Base-by-base conservation (phyloP, 1,284 basidiomycete genomes). In the Violaceomyces palustris region DNA sequence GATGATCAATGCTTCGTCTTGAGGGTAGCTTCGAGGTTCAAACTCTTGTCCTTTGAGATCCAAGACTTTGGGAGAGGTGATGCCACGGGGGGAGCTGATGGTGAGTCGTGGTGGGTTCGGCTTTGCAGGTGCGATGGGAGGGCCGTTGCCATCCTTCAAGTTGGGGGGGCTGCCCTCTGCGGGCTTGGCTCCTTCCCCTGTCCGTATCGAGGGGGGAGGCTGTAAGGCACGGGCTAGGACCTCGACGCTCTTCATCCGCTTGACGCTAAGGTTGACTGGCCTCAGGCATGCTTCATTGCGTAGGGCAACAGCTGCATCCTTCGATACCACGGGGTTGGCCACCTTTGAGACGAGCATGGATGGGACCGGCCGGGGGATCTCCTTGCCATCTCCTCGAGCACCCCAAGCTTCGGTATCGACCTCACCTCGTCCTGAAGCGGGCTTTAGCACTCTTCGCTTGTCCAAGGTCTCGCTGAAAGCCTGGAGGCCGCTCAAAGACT, bases 161-260 rank as follows among this genome's bases (percentile, higher is more conserved):
- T 35, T 32, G 3, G 32, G 38, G 1, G 50, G 53, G 17, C 53
- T 57, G 39, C 50, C 51, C 12, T 42, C 38, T n/a, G 12, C 45
- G 39, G 2, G 38, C 15, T 28, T 35, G 25, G 10, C 35, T 35
- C 25, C 50, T 41, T 19, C 46, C 25, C 15, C 35, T 33, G 19
- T 44, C 15, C 11, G 36, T 26, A 10, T 27, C 18, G 45, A 34
- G 22, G 46, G 46, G 4, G 45, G 45, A 18, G 52, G 49, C 17
- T 42, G 39, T 12, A 61, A 42, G 38, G 56, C 49, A 32, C 51
- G 52, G 48, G 38, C 38, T 19, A 61, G 50, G 22, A 55, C 49
- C 27, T 61, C 59, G 42, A 61, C 52, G 31, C 46, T 50, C 38
- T 58, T 54, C 50, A 58, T 58, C 6, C 54, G 41, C 28, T 50